Evolutionary conservation across 2,329 filamentous ascomycete genomes (phyloP).

Genomic region (Bimuria novae-zelandiae): DNA sequence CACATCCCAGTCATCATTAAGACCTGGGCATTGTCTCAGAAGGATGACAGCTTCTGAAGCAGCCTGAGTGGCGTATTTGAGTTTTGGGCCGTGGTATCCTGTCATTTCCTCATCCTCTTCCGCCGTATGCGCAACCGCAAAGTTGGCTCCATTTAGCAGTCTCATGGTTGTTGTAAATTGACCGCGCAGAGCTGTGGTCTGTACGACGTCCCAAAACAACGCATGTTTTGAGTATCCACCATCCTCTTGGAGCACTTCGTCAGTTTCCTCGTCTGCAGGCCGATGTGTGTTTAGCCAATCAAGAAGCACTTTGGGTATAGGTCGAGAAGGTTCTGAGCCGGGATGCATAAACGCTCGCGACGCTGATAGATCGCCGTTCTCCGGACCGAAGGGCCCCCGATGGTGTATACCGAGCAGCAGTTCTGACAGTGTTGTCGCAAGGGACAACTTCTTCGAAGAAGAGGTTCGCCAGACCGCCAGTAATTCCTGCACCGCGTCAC

Average conservation of each 20-base stretch:
- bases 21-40: conserved; percentile 73
- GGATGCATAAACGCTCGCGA: conserved; percentile 31
- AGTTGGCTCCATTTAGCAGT: conserved; percentile 75
- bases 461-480: conserved; percentile 59
- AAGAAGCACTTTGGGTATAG: conserved; percentile 78
- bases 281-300: conserved; percentile 82
- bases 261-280: conserved; percentile 68
- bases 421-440: conserved; percentile 78
- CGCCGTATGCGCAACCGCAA: conserved; percentile 72
- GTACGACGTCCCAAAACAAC: conserved; percentile 86
- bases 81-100: conserved; percentile 74
- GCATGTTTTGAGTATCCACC: conserved; percentile 77
- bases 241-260: conserved; percentile 64
- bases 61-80: conserved; percentile 78
- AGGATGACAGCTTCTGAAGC: conserved; percentile 70
- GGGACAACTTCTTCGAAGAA: conserved; percentile 64
- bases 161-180: conserved; percentile 69
- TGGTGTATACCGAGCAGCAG: conserved; percentile 80
- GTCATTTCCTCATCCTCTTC: conserved; percentile 65
- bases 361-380: conserved; percentile 29
- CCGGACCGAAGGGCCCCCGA: conserved; percentile 43
- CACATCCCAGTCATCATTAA: conserved; percentile 77
- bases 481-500: conserved; percentile 35
- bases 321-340: conserved; percentile 38
- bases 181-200: conserved; percentile 71